Evolutionary conservation across 2,329 filamentous ascomycete genomes (phyloP).

Genomic region (Xylaria sp.): DNA sequence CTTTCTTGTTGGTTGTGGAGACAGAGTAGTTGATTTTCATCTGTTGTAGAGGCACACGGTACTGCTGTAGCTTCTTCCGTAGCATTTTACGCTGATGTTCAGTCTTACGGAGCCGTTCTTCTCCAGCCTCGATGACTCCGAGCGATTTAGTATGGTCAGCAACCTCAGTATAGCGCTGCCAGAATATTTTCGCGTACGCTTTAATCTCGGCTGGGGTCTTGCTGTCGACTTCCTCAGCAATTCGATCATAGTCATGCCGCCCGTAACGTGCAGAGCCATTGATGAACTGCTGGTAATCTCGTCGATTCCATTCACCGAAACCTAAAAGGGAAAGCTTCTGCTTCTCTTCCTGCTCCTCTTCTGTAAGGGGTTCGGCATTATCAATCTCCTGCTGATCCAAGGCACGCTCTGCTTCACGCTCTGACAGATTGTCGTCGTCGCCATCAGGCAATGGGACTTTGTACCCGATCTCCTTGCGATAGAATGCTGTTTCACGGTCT

Average conservation of each 20-base stretch:
- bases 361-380: conserved; percentile 85
- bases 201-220: conserved; percentile 88
- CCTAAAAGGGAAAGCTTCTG: conserved; percentile 82
- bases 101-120: conserved; percentile 87
- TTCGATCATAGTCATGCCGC: conserved; percentile 83
- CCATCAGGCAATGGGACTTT: conserved; percentile 92
- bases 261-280: conserved; percentile 95
- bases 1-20: conserved; percentile 99
- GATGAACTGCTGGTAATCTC: conserved; percentile 98
- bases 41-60: conserved; percentile 96
- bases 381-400: conserved; percentile 93
- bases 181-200: conserved; percentile 93
- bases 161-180: conserved; percentile 93
- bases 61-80: conserved; percentile 93
- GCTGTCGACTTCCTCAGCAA: conserved; percentile 89
- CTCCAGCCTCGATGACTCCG: conserved; percentile 88
- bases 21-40: conserved; percentile 99
- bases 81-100: conserved; percentile 94
- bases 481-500: conserved; percentile 94
- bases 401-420: conserved; percentile 87
- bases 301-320: conserved; percentile 94
- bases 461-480: conserved; percentile 95
- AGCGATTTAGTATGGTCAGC: conserved; percentile 89
- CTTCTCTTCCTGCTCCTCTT: conserved; percentile 90
- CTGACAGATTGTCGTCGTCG: conserved; percentile 84